Base-by-base conservation (phyloP, 2,329 filamentous ascomycete genomes). In the Geoglossum cookeanum region DNA sequence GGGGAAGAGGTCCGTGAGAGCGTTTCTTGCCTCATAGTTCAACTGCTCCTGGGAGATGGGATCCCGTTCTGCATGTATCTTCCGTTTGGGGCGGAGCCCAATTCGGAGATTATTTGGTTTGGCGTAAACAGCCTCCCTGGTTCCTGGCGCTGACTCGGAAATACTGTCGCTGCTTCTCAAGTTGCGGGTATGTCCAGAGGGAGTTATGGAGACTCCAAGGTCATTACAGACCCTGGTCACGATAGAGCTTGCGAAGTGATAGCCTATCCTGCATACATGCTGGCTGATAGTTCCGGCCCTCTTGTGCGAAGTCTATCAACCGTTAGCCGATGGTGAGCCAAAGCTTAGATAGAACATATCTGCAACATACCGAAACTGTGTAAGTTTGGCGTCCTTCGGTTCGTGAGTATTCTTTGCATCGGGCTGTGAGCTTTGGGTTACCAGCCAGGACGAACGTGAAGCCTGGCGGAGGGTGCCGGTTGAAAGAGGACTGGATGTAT, bases 381-480 rank as follows among this genome's bases (percentile, higher is more conserved):
- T 75, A 74, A 45, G 81, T 75, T 54, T 75, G 72, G 44, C 75
- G 67, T 32, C 74, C 74, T 62, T 74, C 72, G 63, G 75, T 73
- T 55, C 77, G 72, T 61, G 79, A 81, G 45, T 76, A 65, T 62
- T 82, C 78, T 66, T 81, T 83, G 67, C 77, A 78, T 58, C 74
- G 74, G 52, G 74, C 74, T 17, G 79, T 80, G 54, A 84, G 71
- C 57, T 77, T 74, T 1, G 78, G 78, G 59, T 79, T 77, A 29
- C 80, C 80, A 51, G 78, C 74, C 27, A 78, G 75, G 55, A 83
- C 74, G 63, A 80, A 82, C 0, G 74, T 77, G 64, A 81, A 83
- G n/a, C 78, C 79, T 53, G 68, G 67, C 8, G 78, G 79, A 27
- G 79, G 71, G 61, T 74, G 70, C n/a, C 71, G 68, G 59, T 74